These are phyloP conservation scores for Platanthera guangdongensis DNA, from an alignment of 106 monocot genomes.

Conservation along the genomic window DNA sequence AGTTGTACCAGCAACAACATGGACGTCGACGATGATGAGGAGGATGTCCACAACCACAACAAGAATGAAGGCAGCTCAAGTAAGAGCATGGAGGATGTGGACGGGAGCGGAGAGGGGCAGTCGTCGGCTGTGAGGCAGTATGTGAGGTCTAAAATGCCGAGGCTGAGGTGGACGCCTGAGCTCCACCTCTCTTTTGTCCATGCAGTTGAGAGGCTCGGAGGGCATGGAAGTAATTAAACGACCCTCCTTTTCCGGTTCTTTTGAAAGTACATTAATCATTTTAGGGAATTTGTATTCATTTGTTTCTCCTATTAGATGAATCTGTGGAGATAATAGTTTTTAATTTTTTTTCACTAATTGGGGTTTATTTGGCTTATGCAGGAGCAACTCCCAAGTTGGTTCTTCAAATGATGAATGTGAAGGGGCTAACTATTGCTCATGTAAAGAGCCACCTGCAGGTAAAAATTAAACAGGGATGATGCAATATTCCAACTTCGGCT, in stretches of 20 bases:
- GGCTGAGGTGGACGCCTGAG: slow-evolving; percentile 33
- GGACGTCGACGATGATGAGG: slow-evolving; percentile 10
- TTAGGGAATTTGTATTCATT: neutral
- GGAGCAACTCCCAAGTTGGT: slow-evolving; percentile 44
- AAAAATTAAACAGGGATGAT: neutral
- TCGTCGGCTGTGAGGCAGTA: slow-evolving; percentile 18
- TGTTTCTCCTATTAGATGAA: neutral
- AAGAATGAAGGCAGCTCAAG: neutral
- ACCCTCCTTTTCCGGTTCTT: neutral
- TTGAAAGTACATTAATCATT: neutral
- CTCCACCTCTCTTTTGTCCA: slow-evolving; percentile 31
- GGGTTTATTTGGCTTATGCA: slow-evolving; percentile 8
- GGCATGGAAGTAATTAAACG: slow-evolving; percentile 20
- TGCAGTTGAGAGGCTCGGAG: slow-evolving; percentile 32
- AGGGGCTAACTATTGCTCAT: slow-evolving; percentile 27
- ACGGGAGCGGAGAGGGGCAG: neutral
- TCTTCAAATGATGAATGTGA: slow-evolving; percentile 44
- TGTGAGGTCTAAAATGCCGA: slow-evolving; percentile 26
- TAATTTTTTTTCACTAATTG: neutral
- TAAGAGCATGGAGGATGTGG: neutral
- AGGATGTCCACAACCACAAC: neutral
- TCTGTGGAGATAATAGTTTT: neutral
- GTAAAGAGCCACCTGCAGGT: slow-evolving; percentile 50
- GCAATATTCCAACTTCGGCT: neutral
- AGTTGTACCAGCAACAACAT: slow-evolving; percentile 2